Base-by-base conservation (phyloP, 73 alveolate genomes). In the Tetrahymena malaccensis region DNA sequence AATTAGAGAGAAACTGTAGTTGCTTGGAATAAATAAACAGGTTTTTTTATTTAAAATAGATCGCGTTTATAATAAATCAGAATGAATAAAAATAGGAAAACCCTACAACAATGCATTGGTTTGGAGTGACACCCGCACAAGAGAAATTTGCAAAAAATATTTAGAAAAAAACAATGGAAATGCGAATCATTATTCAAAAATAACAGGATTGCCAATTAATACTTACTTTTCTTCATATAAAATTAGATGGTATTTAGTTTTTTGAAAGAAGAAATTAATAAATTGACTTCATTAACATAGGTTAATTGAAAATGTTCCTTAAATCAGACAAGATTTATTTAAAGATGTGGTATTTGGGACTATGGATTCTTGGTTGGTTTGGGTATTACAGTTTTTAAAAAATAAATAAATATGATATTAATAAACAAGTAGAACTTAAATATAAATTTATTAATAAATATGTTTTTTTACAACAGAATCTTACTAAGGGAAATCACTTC, bases 1-100 rank as follows among this genome's bases (percentile, higher is more conserved):
- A 98, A 98, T 96, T 96, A 98, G 95, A 96, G 99, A 58, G 99
- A 98, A 85, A 98, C 99, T 0, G 96, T 96, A 13, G 98, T 98
- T 34, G 99, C 98, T 25, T 97, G 98, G 97, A 97, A 98, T 93
- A 95, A 94, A 84, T 58, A 85, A 22, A 96, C 99, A 57, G 98
- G 89, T 70, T 70, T 50, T 50, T 50, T 50, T 11, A 5, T 50
- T 19, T n/a, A n/a, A 50, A 0, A 50, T 11, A 15, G 6, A 50
- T 21, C 5, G 16, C 13, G 16, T 19, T 50, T 50, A 50, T 50
- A 2, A 19, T 70, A 25, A 70, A 70, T 70, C 31, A 19, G 10
- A 8, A 0, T 70, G 89, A 70, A 70, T 70, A 19, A 70, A 70
- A n/a, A 27, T 8, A 70, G 89, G 98, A 55, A 93, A 94, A 83